Base-by-base conservation (phyloP, 495 filamentous ascomycete species). In the Xeromyces bisporus region DNA sequence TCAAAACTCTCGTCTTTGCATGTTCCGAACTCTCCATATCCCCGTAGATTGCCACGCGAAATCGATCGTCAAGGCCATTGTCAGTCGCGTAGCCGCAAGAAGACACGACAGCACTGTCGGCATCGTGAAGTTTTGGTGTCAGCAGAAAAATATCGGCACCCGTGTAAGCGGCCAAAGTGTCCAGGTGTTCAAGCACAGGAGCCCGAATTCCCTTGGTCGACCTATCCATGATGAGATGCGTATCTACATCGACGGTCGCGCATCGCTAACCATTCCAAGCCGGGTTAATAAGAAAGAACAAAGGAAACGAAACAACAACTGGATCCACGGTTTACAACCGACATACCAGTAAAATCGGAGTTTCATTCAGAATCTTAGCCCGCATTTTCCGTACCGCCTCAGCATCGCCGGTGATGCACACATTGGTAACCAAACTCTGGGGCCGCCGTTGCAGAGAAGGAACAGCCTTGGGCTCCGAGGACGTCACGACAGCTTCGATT, bases 131-230 rank as follows among this genome's bases (percentile, higher is more conserved):
- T 56, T 82, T 91, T 14, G 81, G 86, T 30, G 77, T 82, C 35
- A 96, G 66, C 11, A 97, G 60, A 55, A 97, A 97, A 41, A 97
- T 89, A 50, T 96, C 91, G 34, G 91, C 85, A 15, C 86, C 89
- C 37, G 85, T 93, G 48, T 76, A 85, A 27, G 59, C 65, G 13
- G 89, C 78, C 47, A 89, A 69, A 21, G 73, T 71, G 46, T 94
- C 80, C 37, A 96, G 64, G 44, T 87, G 81, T 15, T 79, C 72
- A n/a, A 85, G 64, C 13, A 94, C 76, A 39, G 71, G 73, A 3
- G 70, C 57, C 37, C 76, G 67, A 29, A 81, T 60, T 5, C 67
- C 76, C 38, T 73, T 73, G 18, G 75, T 57, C 12, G 61, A 58
- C 15, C 58, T 54, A 53, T 86, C 80, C 50, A 83, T 75, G 42